Percentiles rank a stretch among this genome's conserved stretches.
These are phyloP conservation scores for Solanum sparsipilum DNA, from an alignment of 257 asterid genomes.

Conservation along the genomic window DNA sequence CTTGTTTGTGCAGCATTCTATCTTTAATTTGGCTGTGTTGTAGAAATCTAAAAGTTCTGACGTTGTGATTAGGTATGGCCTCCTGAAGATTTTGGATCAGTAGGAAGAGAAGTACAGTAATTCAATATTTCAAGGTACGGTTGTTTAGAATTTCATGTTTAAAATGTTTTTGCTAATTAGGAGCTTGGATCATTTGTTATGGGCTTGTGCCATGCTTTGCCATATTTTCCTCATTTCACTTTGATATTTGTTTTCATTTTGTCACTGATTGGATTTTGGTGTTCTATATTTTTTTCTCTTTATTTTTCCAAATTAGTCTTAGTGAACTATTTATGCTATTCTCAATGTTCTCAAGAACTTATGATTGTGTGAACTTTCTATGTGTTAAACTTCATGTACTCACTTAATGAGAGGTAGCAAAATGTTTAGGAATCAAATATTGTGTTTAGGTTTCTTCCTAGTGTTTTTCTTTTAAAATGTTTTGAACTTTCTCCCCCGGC, in stretches of 20 bases:
- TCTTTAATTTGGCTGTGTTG: background rate
- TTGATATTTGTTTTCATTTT: background rate
- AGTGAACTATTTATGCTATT: background rate
- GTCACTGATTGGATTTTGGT: background rate
- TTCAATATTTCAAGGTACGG: conserved; percentile 16
- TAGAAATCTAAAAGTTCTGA: background rate
- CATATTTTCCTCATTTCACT: background rate
- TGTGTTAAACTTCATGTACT: background rate
- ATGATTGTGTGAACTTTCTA: background rate
- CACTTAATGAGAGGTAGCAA: background rate
- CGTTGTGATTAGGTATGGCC: conserved; percentile 46
- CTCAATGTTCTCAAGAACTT: background rate
- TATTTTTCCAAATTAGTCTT: background rate
- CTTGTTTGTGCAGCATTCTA: background rate
- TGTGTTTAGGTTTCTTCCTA: background rate
- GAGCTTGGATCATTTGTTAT: background rate
- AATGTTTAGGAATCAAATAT: background rate
- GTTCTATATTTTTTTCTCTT: background rate
- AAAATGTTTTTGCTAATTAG: background rate
- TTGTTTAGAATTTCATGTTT: background rate
- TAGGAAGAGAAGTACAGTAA: conserved; percentile 16
- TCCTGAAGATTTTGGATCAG: conserved; percentile 31
- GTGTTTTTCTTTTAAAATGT: background rate
- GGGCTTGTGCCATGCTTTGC: background rate
- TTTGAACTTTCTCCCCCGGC: background rate